These are phyloP conservation scores for Penicillium sp. DNA, from an alignment of 2,329 filamentous ascomycete genomes.

Conservation along the genomic window DNA sequence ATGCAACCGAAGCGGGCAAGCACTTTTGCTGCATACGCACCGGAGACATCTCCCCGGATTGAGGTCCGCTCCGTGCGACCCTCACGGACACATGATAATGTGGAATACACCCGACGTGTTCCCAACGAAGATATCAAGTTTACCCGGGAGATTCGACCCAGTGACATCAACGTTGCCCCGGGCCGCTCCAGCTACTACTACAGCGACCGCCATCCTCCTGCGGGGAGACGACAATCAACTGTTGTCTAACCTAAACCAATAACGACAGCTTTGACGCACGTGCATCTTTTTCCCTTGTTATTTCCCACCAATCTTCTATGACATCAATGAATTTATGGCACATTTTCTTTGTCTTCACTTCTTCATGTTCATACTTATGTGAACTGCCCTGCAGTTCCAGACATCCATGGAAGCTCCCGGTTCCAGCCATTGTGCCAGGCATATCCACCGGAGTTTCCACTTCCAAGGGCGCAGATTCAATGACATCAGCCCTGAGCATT, in stretches of 20 bases:
- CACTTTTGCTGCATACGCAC: slow-evolving; percentile 27
- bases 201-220: slow-evolving; percentile 19
- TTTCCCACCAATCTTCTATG: slow-evolving; percentile 1
- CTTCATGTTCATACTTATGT: slow-evolving; percentile 21
- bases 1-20: slow-evolving; percentile 29
- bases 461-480: neutral
- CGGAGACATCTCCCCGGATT: slow-evolving; percentile 24
- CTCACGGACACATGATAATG: slow-evolving; percentile 21
- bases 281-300: slow-evolving; percentile 4
- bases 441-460: slow-evolving; percentile 6
- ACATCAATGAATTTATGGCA: neutral
- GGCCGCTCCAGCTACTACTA: slow-evolving; percentile 19
- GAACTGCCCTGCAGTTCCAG: slow-evolving; percentile 8
- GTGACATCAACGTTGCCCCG: slow-evolving; percentile 21
- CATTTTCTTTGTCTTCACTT: slow-evolving; percentile 1
- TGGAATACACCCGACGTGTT: slow-evolving; percentile 21
- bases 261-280: slow-evolving; percentile 22
- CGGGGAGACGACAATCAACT: slow-evolving; percentile 29
- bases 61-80: slow-evolving; percentile 25
- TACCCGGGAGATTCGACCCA: slow-evolving; percentile 27
- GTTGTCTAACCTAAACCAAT: slow-evolving; percentile 19
- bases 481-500: slow-evolving; percentile 12
- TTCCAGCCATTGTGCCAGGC: slow-evolving; percentile 5
- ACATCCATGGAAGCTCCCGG: slow-evolving; percentile 4
- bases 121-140: slow-evolving; percentile 32